Evolutionary conservation across 129 eudicot species (phyloP).

Genomic region (Chrysanthemum seticuspe): DNA sequence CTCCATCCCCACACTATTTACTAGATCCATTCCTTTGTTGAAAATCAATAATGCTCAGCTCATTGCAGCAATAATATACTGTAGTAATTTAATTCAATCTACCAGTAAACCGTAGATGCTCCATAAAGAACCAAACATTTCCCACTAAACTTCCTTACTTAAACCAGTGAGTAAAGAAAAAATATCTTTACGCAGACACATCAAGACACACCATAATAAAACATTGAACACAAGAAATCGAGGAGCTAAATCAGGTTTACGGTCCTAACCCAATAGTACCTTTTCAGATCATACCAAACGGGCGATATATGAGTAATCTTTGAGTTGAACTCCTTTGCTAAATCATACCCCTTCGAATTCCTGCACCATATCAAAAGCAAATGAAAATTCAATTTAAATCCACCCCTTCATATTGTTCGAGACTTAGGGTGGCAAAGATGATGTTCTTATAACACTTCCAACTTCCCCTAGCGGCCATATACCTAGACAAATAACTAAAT

Average conservation of each 20-base stretch:
- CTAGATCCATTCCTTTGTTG: too few species aligned
- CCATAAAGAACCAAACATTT: not conserved
- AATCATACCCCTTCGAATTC: slow-evolving; percentile 85
- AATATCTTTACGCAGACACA: slow-evolving; percentile 3
- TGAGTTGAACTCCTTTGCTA: slow-evolving; percentile 72
- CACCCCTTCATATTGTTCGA: not conserved
- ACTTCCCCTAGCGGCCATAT: not conserved
- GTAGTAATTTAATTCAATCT: too few species aligned
- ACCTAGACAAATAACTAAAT: not conserved
- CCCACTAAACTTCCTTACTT: not conserved
- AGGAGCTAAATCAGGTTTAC: not conserved
- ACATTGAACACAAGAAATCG: not conserved
- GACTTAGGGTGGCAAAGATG: not conserved
- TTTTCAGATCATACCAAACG: slow-evolving; percentile 92
- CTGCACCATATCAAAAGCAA: slow-evolving; percentile 40
- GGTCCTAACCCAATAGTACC: slow-evolving; percentile 35
- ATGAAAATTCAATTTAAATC: not conserved
- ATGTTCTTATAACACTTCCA: not conserved
- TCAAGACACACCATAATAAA: slow-evolving; percentile 1
- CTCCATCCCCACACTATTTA: too few species aligned
- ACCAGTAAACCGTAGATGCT: too few species aligned
- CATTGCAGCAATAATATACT: too few species aligned
- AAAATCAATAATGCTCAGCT: too few species aligned
- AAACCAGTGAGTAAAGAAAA: slow-evolving; percentile 4
- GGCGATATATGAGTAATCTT: slow-evolving; percentile 94